These are phyloP conservation scores for Rhodotorula sp. DNA, from an alignment of 1,284 basidiomycete genomes.

Conservation along the genomic window DNA sequence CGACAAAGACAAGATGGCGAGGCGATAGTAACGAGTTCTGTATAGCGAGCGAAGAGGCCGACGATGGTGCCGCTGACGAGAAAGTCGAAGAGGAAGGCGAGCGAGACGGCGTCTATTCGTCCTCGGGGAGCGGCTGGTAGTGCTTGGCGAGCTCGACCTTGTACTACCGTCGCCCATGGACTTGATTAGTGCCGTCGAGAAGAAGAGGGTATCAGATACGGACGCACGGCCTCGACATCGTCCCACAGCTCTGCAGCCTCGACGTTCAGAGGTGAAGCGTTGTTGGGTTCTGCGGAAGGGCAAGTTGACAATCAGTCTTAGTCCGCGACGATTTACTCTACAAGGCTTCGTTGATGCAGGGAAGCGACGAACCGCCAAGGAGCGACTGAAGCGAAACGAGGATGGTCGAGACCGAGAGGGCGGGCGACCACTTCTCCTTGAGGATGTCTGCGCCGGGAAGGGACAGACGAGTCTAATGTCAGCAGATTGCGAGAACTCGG, in stretches of 20 bases:
- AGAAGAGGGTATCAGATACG: conserved; percentile 42
- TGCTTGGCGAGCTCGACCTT: conserved; percentile 69
- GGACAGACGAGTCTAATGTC: not conserved
- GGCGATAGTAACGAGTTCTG: no score
- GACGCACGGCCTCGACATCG: conserved; percentile 49
- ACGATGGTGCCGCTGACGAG: not conserved
- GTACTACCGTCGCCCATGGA: conserved; percentile 52
- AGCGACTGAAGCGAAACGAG: conserved; percentile 80
- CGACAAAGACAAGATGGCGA: not conserved
- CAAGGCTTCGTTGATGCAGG: not conserved
- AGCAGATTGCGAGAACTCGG: no score
- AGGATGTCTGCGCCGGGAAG: conserved; percentile 34
- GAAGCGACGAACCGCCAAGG: conserved; percentile 55
- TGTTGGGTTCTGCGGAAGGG: conserved; percentile 66
- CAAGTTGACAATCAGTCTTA: not conserved
- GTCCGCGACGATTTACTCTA: not conserved
- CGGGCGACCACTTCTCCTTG: conserved; percentile 85
- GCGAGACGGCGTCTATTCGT: conserved; percentile 43
- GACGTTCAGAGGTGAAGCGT: conserved; percentile 76
- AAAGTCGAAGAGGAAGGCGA: not conserved
- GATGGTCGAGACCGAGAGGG: conserved; percentile 83
- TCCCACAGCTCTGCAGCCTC: conserved; percentile 77
- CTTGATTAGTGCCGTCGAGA: not conserved
- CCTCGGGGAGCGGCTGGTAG: conserved; percentile 66
- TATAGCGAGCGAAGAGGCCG: not conserved